Base-by-base conservation (phyloP, 2,329 filamentous ascomycete genomes). In the Fusarium fujikuroi region DNA sequence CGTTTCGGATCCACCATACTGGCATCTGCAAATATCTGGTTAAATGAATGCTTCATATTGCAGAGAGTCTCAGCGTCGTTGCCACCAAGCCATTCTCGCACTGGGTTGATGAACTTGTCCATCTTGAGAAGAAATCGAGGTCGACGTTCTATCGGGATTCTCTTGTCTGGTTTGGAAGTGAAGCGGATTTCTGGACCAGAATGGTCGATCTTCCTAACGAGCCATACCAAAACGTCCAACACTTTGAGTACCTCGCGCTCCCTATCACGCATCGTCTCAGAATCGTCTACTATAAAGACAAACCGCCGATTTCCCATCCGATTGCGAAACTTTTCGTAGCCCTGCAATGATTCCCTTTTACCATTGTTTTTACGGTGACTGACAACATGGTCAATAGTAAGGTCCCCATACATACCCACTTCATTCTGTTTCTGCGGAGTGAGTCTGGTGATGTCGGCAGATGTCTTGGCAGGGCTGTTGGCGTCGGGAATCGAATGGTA, bases 241-340 rank as follows among this genome's bases (percentile, higher is more conserved):
- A 52, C 40, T 2, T 44, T 46, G 2, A 39, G 4, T 0, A 74
- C 66, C 5, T 67, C 37, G 5, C 18, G 2, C 2, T 18, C 28
- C 14, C 40, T 25, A 0, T 21, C 8, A 0, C 47, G 54, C 71
- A 74, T 74, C 4, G 71, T 63, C 5, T 15, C 4, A 5, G 71
- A 74, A n/a, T 73, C 70, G 15, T 74, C 71, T 43, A 74, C 58
- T 9, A 74, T 16, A 34, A 74, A 42, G 7, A 74, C 30, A 7
- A 70, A 73, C 12, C 67, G 62, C n/a, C 71, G 53, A 4, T n/a
- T 39, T 5, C 53, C 44, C 4, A 70, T 47, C 1, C 12, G 11
- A 6, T 23, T 39, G 2, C n/a, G 12, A 28, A 70, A 70, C 3
- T 16, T 30, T 1, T 39, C 39, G 34, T 63, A 70, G 14, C 69